Percentiles rank a stretch among this genome's conserved stretches.
phyloP scores from a whole-genome alignment of 495 filamentous ascomycete species.

The Xylaria grammica region DNA sequence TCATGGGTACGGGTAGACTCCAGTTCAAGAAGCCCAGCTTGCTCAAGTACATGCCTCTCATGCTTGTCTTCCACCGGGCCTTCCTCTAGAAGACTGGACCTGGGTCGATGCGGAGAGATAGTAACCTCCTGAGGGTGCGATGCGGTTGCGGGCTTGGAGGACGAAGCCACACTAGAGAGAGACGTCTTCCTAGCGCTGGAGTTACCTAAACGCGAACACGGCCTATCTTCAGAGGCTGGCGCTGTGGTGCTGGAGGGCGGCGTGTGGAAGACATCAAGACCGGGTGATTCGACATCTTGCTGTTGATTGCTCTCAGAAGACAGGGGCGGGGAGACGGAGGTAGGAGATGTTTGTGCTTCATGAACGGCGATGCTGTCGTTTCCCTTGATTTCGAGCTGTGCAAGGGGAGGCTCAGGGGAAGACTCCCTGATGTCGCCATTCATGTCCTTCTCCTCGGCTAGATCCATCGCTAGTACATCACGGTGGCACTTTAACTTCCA shows the following conservation, averaged over 20 bases:
- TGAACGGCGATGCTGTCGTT: conserved; percentile 32
- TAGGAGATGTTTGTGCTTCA: conserved; percentile 40
- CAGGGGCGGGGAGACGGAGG: conserved; percentile 36
- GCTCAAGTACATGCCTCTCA: conserved; percentile 46
- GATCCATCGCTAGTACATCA: conserved; percentile 82
- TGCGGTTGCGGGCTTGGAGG: conserved; percentile 32
- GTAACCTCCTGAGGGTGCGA: conserved; percentile 40
- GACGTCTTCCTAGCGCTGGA: conserved; percentile 45
- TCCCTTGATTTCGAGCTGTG: conserved; percentile 36
- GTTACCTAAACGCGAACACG: conserved; percentile 49
- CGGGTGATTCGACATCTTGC: conserved; percentile 44
- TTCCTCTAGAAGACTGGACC: conserved; percentile 36
- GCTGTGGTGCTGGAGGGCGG: conserved; percentile 50
- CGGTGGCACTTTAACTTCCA: conserved; percentile 91
- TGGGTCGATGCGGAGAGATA: conserved; percentile 34
- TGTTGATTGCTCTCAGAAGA: conserved; percentile 33
- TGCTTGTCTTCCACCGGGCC: conserved; percentile 49
- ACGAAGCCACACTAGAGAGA: conserved; percentile 48
- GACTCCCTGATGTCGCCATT: conserved; percentile 41
- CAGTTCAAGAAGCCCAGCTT: conserved; percentile 52
- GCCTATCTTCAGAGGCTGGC: conserved; percentile 58
- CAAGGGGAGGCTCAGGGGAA: conserved; percentile 28
- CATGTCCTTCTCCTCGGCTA: conserved; percentile 72
- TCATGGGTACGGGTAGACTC: conserved; percentile 30
- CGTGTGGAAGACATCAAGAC: conserved; percentile 51